phyloP scores from a whole-genome alignment of 495 filamentous ascomycete species.

The Talaromyces ruber region DNA sequence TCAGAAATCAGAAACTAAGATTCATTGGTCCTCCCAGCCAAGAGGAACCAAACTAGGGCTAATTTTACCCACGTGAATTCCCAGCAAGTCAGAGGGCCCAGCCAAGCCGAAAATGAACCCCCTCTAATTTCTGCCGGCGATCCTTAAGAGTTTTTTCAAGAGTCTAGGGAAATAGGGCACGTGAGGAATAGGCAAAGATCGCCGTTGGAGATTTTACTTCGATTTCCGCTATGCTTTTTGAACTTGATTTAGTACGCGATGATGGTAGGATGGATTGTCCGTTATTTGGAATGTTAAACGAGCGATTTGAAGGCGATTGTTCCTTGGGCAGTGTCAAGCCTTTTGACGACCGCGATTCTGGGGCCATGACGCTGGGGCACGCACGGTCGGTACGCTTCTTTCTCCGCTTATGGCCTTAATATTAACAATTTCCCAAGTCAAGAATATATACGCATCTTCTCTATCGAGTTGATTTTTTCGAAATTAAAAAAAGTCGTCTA shows the following conservation, averaged over 20 bases:
- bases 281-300: neutral
- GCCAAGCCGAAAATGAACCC: neutral
- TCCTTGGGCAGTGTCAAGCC: no score
- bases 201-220: neutral
- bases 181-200: neutral
- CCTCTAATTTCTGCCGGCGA: neutral
- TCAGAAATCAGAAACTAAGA: no score
- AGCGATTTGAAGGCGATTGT: neutral
- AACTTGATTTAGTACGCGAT: neutral
- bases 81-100: neutral
- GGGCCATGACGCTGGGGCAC: no score
- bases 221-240: neutral
- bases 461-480: no score
- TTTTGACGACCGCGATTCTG: no score
- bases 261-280: neutral
- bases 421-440: neutral
- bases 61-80: neutral
- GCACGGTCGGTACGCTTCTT: no score
- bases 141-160: neutral
- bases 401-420: no score
- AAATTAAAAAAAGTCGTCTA: no score
- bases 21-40: no score
- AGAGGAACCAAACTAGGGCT: neutral
- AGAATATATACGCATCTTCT: no score
- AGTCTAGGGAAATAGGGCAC: neutral